Evolutionary conservation across 441 rosid genomes (phyloP).

Genomic region (Arabidopsis lyrata): DNA sequence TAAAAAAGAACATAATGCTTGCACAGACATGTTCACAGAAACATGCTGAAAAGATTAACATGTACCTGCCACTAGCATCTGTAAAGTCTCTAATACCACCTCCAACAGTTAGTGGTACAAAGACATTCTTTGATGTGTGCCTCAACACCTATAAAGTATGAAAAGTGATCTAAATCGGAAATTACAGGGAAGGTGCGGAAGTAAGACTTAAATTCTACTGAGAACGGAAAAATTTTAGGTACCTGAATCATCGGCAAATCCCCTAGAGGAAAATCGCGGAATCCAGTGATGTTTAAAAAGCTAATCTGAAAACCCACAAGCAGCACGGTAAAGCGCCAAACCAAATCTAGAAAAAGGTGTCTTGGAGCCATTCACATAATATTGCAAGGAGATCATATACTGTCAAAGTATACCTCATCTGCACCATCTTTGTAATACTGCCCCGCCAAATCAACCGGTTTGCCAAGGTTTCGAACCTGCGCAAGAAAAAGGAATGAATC

Average conservation of each 20-base stretch:
- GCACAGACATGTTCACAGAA: slow-evolving; percentile 17
- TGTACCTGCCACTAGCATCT: slow-evolving; percentile 91
- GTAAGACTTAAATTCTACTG: slow-evolving; percentile 1
- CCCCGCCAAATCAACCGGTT: slow-evolving; percentile 93
- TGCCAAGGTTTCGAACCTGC: slow-evolving; percentile 98
- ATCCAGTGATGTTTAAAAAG: slow-evolving; percentile 92
- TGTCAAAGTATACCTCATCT: slow-evolving; percentile 74
- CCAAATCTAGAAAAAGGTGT: slow-evolving; percentile 42
- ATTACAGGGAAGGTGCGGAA: slow-evolving; percentile 3
- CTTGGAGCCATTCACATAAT: slow-evolving; percentile 13
- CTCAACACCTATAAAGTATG: slow-evolving; percentile 74
- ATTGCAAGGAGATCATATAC: slow-evolving; percentile 18
- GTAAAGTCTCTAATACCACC: slow-evolving; percentile 98
- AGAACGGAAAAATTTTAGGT: slow-evolving; percentile 27
- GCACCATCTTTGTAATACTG: slow-evolving; percentile 95
- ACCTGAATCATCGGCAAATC: slow-evolving; percentile 99
- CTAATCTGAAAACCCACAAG: slow-evolving; percentile 68
- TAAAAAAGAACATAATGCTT: not conserved
- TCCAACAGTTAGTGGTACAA: slow-evolving; percentile 98
- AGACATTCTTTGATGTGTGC: slow-evolving; percentile 87
- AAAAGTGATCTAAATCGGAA: slow-evolving; percentile 27
- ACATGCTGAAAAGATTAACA: slow-evolving; percentile 23
- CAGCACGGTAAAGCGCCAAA: slow-evolving; percentile 36
- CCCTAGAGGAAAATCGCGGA: slow-evolving; percentile 94
- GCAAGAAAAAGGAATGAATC: slow-evolving; percentile 23